A percentile compares a stretch with the other conserved stretches of the same genome.
These are phyloP conservation scores for Incumbomyces delicatus DNA, from an alignment of 2,329 filamentous ascomycete genomes.

Conservation along the genomic window DNA sequence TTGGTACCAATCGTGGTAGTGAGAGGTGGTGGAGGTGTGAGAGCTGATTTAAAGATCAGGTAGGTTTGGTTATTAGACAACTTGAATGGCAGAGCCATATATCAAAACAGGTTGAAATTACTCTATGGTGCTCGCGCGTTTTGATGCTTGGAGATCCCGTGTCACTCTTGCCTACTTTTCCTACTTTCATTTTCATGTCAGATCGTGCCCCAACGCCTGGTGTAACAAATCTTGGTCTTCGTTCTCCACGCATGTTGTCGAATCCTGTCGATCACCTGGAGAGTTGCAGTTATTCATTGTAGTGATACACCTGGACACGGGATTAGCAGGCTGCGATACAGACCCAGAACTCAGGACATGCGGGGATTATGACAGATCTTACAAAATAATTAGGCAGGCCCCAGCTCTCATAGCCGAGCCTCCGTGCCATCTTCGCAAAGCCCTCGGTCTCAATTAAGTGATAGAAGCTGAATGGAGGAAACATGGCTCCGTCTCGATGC, in stretches of 20 bases:
- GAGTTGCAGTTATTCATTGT: conserved; percentile 16
- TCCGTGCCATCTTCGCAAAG: conserved; percentile 91
- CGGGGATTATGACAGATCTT: conserved; percentile 23
- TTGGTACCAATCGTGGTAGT: too few relatives aligned
- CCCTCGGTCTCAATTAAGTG: conserved; percentile 96
- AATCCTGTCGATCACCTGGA: not conserved
- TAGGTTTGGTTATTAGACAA: too few relatives aligned
- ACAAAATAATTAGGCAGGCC: conserved; percentile 98
- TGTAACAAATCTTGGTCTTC: not conserved
- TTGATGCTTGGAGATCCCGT: too few relatives aligned
- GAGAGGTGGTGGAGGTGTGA: too few relatives aligned
- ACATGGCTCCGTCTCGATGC: conserved; percentile 96
- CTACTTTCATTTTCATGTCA: not conserved
- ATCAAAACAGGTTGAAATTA: too few relatives aligned
- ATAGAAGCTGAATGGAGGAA: conserved; percentile 92
- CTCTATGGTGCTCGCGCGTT: too few relatives aligned
- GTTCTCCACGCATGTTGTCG: not conserved
- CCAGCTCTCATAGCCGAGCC: conserved; percentile 73
- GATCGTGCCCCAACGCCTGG: not conserved
- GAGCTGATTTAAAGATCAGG: too few relatives aligned
- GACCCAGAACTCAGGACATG: too few relatives aligned
- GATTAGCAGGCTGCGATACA: conserved; percentile 6
- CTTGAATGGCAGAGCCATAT: too few relatives aligned
- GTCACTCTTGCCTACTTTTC: not conserved
- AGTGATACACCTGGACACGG: conserved; percentile 18